Base-by-base conservation (phyloP, 257 asterid genomes). In the Nicotiana sylvestris region DNA sequence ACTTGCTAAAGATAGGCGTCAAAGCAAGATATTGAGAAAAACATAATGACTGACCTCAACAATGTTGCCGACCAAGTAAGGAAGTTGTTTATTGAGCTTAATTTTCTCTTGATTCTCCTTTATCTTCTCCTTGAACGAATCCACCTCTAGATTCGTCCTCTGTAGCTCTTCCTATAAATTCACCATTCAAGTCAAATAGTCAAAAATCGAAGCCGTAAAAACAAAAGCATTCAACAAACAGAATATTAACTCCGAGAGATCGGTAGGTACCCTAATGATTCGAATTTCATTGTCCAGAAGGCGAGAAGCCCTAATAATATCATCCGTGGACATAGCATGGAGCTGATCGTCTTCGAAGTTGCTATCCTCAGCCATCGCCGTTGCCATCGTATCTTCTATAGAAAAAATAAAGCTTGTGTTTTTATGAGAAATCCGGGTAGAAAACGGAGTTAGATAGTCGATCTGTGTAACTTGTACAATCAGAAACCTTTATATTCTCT, bases 41-140 rank as follows among this genome's bases (percentile, higher is more conserved):
- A 49, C 39, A 60, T 25, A 74, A 74, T 49, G 8, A 49, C 62
- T 49, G 13, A 94, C 97, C 97, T 93, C 98, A 58, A 95, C 98
- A 57, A 95, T 95, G 86, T 92, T 95, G 49, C 98, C 98, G 21
- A 95, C 97, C 88, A 95, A 88, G 86, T 93, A 93, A 4, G 98
- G 98, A 76, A 95, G 96, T 87, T 93, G 98, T 88, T 95, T 95
- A 86, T 93, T 90, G 81, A 93, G 96, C 82, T 95, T 93, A 49
- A 95, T 95, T 85, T 95, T 95, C 85, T 92, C 98, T 74, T 92
- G 97, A 85, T 95, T 95, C 87, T 93, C 97, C 82, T 92, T 93
- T 58, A 90, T 93, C 92, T 95, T 92, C 85, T 93, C 98, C 84
- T 87, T 90, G 76, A 91, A 90, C 1, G 98, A 92, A 85, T 92